phyloP scores from a whole-genome alignment of 345 rosid species.

The Eucalyptus camaldulensis region DNA sequence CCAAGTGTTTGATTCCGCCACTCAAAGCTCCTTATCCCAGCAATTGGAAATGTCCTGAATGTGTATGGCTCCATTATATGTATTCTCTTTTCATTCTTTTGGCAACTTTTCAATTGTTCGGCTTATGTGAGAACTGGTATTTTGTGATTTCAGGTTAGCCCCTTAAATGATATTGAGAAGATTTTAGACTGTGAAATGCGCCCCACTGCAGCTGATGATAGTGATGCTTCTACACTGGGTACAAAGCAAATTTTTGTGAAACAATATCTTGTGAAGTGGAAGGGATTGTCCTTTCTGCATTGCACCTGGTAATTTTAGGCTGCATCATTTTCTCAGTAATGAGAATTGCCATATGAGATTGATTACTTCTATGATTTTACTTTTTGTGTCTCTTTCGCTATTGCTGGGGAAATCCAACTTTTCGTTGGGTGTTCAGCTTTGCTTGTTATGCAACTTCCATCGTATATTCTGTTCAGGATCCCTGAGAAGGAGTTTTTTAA shows the following conservation, averaged over 20 bases:
- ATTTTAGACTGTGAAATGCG: conserved; percentile 91
- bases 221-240: conserved; percentile 49
- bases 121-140: conserved; percentile 1
- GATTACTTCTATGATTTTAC: background rate
- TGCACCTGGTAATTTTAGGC: conserved; percentile 67
- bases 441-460: background rate
- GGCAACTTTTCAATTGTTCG: background rate
- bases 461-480: conserved; percentile 34
- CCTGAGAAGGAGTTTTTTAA: conserved; percentile 86
- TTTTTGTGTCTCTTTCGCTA: background rate
- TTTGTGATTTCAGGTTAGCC: conserved; percentile 74
- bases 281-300: conserved; percentile 92
- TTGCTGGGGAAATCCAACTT: background rate
- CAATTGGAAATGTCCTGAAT: conserved; percentile 98
- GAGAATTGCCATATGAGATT: background rate
- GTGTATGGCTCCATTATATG: conserved; percentile 30
- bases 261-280: conserved; percentile 99
- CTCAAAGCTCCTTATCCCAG: conserved; percentile 54
- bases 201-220: conserved; percentile 65
- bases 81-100: background rate
- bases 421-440: background rate
- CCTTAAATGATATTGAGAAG: conserved; percentile 87
- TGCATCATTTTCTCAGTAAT: background rate
- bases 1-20: conserved; percentile 79
- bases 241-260: conserved; percentile 74